A percentile compares a stretch with the other conserved stretches of the same genome.
Conservation (phyloP, 2,329 filamentous ascomycete genomes). For the Aspergillus fijiensis region DNA sequence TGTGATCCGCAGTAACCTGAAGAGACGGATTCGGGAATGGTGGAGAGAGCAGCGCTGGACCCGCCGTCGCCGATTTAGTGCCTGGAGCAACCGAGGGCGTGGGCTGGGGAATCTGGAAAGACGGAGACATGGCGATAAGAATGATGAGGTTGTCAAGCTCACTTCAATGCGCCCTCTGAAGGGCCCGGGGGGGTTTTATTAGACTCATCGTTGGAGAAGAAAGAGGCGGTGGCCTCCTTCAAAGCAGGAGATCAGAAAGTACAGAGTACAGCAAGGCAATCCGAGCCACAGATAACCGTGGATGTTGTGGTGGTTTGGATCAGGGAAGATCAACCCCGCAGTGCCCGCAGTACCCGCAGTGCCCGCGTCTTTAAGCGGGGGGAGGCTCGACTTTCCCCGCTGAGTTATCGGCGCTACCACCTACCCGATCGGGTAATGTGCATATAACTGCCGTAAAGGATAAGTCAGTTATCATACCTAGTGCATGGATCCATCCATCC, state of each 20-base stretch:
- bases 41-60: background rate
- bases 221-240: background rate
- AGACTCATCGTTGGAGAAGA: background rate
- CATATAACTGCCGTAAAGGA: constrained; percentile 2
- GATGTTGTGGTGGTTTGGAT: background rate
- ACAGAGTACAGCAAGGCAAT: background rate
- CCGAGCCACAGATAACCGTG: background rate
- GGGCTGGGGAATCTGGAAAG: background rate
- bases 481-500: background rate
- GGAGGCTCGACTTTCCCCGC: constrained; percentile 7
- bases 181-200: background rate
- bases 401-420: constrained; percentile 14
- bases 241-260: background rate
- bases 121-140: constrained; percentile 5
- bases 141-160: background rate
- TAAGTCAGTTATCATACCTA: background rate
- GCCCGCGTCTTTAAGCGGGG: background rate
- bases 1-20: constrained; percentile 61
- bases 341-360: background rate
- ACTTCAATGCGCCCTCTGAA: background rate
- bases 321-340: background rate
- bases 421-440: constrained; percentile 19
- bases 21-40: constrained; percentile 54
- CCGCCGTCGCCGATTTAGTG: background rate
- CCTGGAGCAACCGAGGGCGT: background rate